A percentile compares a stretch with the other conserved stretches of the same genome.
Evolutionary conservation across 345 rosid genomes (phyloP).

Genomic region (Orychophragmus violaceus): DNA sequence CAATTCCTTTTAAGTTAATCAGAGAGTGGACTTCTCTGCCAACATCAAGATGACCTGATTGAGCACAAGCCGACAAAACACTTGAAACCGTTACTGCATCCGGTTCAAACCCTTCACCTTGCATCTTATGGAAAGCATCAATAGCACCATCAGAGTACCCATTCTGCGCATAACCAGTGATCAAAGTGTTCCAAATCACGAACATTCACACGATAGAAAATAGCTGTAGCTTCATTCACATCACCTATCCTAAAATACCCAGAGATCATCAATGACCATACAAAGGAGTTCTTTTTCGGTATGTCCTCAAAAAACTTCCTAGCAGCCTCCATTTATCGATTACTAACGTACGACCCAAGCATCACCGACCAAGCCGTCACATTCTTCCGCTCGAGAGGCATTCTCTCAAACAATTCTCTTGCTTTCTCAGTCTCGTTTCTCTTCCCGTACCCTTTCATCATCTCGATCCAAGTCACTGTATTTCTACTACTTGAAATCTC

Average conservation of each 20-base stretch:
- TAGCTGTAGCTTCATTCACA: conserved; percentile 43
- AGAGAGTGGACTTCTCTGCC: conserved; percentile 58
- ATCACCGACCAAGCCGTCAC: conserved; percentile 73
- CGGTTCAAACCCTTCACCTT: conserved; percentile 48
- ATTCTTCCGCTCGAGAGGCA: conserved; percentile 46
- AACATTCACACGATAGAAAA: conserved; percentile 41
- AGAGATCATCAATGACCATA: conserved; percentile 76
- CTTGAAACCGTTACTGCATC: conserved; percentile 58
- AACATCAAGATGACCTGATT: conserved; percentile 44
- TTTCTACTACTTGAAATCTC: conserved; percentile 35
- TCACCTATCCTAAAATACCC: conserved; percentile 60
- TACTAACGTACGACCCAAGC: conserved; percentile 55
- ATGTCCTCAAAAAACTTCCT: conserved; percentile 47
- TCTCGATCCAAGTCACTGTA: conserved; percentile 64
- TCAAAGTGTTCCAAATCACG: conserved; percentile 67
- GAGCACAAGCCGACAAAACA: conserved; percentile 75
- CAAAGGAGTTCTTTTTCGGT: conserved; percentile 61
- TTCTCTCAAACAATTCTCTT: conserved; percentile 49
- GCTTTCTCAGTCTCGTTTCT: conserved; percentile 45
- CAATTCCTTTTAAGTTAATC: conserved; percentile 33
- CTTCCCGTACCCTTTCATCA: conserved; percentile 61
- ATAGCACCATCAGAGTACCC: conserved; percentile 52
- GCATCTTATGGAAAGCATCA: conserved; percentile 49
- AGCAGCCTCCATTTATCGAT: conserved; percentile 53
- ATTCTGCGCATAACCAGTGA: conserved; percentile 61